These are phyloP conservation scores for Cocos nucifera DNA, from an alignment of 176 grass and related monocot species.

Conservation along the genomic window DNA sequence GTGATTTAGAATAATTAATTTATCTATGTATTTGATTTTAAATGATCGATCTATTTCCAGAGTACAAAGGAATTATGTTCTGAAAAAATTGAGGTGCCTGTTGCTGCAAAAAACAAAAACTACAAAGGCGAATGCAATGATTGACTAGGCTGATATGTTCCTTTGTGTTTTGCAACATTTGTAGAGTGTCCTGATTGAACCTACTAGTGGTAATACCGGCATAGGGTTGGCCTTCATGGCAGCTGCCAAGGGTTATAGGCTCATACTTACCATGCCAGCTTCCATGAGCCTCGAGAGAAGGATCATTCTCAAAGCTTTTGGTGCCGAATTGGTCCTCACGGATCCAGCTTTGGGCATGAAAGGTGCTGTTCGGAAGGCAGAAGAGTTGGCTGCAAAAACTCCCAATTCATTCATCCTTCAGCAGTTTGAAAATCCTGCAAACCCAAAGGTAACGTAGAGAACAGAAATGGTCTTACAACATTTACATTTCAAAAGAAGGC, in stretches of 20 bases:
- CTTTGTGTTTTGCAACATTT: slow-evolving; percentile 1
- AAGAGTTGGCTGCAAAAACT: slow-evolving; percentile 3
- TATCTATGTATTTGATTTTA: too few species aligned
- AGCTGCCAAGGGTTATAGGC: slow-evolving; percentile 8
- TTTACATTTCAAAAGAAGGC: too few species aligned
- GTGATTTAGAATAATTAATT: too few species aligned
- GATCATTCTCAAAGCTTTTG: slow-evolving; percentile 7
- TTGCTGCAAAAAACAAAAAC: too few species aligned
- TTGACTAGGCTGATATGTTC: background rate
- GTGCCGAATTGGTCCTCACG: slow-evolving; percentile 3
- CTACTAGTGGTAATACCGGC: slow-evolving; percentile 7
- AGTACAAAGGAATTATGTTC: too few species aligned
- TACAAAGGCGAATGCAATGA: too few species aligned
- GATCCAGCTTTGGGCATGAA: slow-evolving; percentile 7
- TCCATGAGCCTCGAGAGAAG: slow-evolving; percentile 9
- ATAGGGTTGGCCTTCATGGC: slow-evolving; percentile 7
- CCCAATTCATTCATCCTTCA: slow-evolving; percentile 6
- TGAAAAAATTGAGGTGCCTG: too few species aligned
- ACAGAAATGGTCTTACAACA: too few species aligned
- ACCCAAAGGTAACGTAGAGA: slow-evolving; percentile 1
- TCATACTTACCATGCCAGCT: slow-evolving; percentile 5
- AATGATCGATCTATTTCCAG: too few species aligned
- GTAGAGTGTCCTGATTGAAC: slow-evolving; percentile 11
- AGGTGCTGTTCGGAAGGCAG: slow-evolving; percentile 7
- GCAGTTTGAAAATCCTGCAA: slow-evolving; percentile 11